Percentiles rank a stretch among this genome's conserved stretches.
Conservation (phyloP, 139 green algal species). For the Tetratostichococcus sp. region DNA sequence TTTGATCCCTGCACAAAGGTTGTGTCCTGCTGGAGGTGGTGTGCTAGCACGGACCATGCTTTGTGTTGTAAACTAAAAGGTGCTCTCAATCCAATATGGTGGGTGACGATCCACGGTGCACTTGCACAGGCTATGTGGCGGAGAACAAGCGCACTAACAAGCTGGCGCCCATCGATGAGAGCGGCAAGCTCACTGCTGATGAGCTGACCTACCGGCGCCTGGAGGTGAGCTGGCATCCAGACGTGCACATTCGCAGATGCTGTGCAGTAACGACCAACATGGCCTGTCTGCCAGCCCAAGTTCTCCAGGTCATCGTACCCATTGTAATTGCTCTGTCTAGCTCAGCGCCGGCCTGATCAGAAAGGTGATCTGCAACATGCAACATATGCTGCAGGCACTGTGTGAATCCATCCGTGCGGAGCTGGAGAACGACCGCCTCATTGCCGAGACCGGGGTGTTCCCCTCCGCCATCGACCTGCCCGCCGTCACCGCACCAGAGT, state of each 20-base stretch:
- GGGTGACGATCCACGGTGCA: too few relatives aligned
- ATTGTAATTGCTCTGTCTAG: not conserved
- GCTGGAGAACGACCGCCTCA: conserved; percentile 39
- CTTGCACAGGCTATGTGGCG: not conserved
- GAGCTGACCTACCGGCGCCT: not conserved
- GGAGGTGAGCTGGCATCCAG: not conserved
- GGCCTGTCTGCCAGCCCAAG: too few relatives aligned
- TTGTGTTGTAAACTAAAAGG: too few relatives aligned
- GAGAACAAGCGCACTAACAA: not conserved
- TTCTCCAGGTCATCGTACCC: too few relatives aligned
- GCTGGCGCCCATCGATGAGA: not conserved
- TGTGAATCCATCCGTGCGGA: conserved; percentile 39
- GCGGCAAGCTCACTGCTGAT: not conserved
- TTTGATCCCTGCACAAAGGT: not conserved
- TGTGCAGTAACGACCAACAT: too few relatives aligned
- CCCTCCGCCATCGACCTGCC: conserved; percentile 37
- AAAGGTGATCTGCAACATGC: too few relatives aligned
- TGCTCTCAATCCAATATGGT: too few relatives aligned
- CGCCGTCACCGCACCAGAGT: conserved; percentile 38
- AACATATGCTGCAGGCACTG: conserved; percentile 34
- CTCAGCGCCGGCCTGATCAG: too few relatives aligned
- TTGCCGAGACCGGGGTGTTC: conserved; percentile 34
- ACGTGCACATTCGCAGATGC: too few relatives aligned
- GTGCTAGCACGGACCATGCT: too few relatives aligned
- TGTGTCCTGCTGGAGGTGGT: too few relatives aligned